Base-by-base conservation (phyloP, 2,329 filamentous ascomycete genomes). In the Aureobasidium musti region DNA sequence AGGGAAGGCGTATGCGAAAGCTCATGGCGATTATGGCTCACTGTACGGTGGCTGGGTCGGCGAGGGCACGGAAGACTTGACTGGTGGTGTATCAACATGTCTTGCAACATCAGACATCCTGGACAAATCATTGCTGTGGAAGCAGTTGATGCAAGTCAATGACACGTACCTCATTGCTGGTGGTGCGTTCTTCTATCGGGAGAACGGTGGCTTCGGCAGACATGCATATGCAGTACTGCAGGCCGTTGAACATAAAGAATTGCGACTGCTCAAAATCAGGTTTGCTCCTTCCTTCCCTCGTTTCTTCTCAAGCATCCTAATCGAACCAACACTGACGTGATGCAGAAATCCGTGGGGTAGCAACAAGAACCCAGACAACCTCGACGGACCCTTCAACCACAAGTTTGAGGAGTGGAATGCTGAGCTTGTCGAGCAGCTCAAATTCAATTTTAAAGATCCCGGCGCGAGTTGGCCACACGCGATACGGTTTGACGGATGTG, bases 1-100 rank as follows among this genome's bases (percentile, higher is more conserved):
- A 1, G 90, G 94, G 73, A 94, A 94, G 76, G 91, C 91, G 1
- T 94, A 91, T 74, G 91, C 91, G 23, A 95, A 95, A 76, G 89
- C 89, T 0, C 91, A 95, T 71, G 91, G 90, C 2, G 90, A 95
- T 73, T 96, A 90, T 71, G 85, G 83, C 21, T 84, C 89, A 1
- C 90, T 96, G 39, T 84, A 90, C 47, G 90, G 90, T 7, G 91
- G 91, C 0, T 91, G 88, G 74, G 88, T 21, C 89, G 83, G 82
- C 10, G 85, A 87, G 71, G 84, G 82, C 1, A 82, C 86, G 65
- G 85, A 87, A 72, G 84, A 87, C 69, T 73, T 86, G 33, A 86
- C 84, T 1, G 81, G 81, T 11, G 81, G 81, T 4, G 80, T 82
- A 7, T 82, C 80, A 0, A 80, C 79, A 0, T 80, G 82, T 68